Percentiles rank a stretch among this genome's conserved stretches.
Evolutionary conservation across 2,329 filamentous ascomycete genomes (phyloP).

Genomic region (Cladosporium colombiae): DNA sequence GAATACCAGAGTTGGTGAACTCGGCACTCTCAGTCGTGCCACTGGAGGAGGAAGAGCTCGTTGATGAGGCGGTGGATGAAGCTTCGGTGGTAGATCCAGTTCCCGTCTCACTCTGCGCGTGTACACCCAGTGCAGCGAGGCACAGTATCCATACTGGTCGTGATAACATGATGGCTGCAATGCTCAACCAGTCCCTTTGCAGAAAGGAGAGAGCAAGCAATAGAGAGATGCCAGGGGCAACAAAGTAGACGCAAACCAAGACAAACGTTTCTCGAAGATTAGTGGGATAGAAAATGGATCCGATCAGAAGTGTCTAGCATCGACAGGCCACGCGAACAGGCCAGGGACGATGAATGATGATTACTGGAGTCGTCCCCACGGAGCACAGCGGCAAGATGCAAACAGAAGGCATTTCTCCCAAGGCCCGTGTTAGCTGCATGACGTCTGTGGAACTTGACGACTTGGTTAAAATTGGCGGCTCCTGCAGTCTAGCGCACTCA

Average conservation of each 20-base stretch:
- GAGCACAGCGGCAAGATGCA: constrained; percentile 4
- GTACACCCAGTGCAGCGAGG: constrained; percentile 38
- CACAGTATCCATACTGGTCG: constrained; percentile 35
- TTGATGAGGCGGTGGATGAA: constrained; percentile 31
- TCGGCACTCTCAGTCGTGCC: constrained; percentile 12
- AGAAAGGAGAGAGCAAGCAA: constrained; percentile 4
- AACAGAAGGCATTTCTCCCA: constrained; percentile 7
- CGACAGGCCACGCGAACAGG: neutral
- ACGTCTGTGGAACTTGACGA: neutral
- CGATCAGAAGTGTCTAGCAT: constrained; percentile 4
- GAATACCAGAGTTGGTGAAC: constrained; percentile 29
- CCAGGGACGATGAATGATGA: neutral
- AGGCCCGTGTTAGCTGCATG: constrained; percentile 14
- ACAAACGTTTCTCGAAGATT: neutral
- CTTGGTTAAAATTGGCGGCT: neutral
- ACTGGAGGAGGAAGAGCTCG: constrained; percentile 22
- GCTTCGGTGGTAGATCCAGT: constrained; percentile 25
- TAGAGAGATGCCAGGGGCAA: neutral
- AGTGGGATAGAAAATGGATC: neutral
- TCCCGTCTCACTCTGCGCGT: constrained; percentile 29
- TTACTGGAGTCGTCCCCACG: constrained; percentile 1
- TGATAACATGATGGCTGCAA: constrained; percentile 31
- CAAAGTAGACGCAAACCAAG: neutral
- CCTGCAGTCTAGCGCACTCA: neutral
- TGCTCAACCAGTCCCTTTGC: neutral